Evolutionary conservation across 2,329 filamentous ascomycete species (phyloP).

Genomic region (Sordariomycetes sp.): DNA sequence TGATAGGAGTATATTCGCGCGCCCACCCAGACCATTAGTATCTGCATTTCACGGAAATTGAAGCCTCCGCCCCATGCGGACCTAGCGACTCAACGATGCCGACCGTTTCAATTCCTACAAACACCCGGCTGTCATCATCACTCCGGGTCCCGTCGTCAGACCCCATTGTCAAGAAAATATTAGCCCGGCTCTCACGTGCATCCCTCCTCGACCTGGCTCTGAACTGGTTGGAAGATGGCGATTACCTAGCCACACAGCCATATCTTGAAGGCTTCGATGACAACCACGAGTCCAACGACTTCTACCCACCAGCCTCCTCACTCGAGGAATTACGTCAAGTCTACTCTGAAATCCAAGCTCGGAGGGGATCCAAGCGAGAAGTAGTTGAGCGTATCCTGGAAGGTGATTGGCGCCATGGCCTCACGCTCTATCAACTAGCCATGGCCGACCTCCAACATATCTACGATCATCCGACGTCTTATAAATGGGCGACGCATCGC

Average conservation of each 20-base stretch:
- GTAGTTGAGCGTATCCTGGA: constrained; percentile 50
- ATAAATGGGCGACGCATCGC: constrained; percentile 51
- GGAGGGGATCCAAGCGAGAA: constrained; percentile 49
- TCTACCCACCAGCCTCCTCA: constrained; percentile 55
- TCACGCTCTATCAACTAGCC: constrained; percentile 53
- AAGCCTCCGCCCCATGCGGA: background rate
- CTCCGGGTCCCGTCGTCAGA: constrained; percentile 55
- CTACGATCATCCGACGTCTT: constrained; percentile 49
- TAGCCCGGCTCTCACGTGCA: constrained; percentile 57
- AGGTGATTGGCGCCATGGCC: constrained; percentile 54
- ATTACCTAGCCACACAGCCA: constrained; percentile 37
- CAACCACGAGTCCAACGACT: constrained; percentile 43
- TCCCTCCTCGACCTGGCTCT: constrained; percentile 60
- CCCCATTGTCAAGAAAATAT: constrained; percentile 48
- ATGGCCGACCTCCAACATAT: constrained; percentile 57
- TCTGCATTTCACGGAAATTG: background rate
- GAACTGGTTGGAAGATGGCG: constrained; percentile 62
- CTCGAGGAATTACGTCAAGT: constrained; percentile 52
- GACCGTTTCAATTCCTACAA: constrained; percentile 51
- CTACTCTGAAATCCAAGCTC: constrained; percentile 46
- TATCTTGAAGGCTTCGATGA: constrained; percentile 33
- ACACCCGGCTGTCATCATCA: constrained; percentile 56
- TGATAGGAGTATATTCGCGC: too few relatives aligned
- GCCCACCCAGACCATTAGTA: background rate
- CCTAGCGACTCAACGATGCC: background rate